phyloP scores from a whole-genome alignment of 192 early-diverging fungal genomes.

The Entophlyctis luteolus region DNA sequence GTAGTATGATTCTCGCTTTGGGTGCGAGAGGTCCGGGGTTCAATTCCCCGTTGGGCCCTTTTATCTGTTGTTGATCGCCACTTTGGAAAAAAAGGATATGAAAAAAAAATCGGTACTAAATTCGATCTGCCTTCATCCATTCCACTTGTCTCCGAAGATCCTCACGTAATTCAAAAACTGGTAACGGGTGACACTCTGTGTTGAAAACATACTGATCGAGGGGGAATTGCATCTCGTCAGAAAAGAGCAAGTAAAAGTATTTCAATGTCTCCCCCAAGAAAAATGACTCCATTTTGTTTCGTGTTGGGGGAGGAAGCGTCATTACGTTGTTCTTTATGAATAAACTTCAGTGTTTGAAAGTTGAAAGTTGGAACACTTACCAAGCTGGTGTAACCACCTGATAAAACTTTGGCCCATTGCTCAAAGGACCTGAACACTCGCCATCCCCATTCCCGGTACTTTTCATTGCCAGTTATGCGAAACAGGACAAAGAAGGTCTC shows the following conservation, averaged over 20 bases:
- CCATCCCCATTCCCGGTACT: constrained; percentile 75
- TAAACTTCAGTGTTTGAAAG: not conserved
- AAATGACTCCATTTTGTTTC: constrained; percentile 82
- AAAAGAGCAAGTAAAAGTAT: constrained; percentile 87
- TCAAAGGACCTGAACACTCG: constrained; percentile 83
- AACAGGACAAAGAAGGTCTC: constrained; percentile 86
- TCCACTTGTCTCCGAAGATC: constrained; percentile 15
- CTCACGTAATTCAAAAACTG: constrained; percentile 45
- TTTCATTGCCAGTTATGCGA: constrained; percentile 76
- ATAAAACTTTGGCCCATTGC: constrained; percentile 63
- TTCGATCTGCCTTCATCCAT: constrained; percentile 16
- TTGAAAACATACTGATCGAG: constrained; percentile 88
- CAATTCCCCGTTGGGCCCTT: not conserved
- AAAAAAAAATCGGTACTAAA: too few relatives aligned
- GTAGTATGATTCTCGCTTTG: too few relatives aligned
- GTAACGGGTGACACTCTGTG: constrained; percentile 91
- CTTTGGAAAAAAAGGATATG: too few relatives aligned
- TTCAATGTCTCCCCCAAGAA: constrained; percentile 89
- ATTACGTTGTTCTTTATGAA: not conserved
- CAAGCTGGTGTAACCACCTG: constrained; percentile 57
- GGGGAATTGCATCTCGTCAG: constrained; percentile 57
- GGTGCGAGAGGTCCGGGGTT: not conserved
- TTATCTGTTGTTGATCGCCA: too few relatives aligned
- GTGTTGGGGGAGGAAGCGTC: constrained; percentile 14
- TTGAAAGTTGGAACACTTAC: constrained; percentile 32